These are phyloP conservation scores for Modicella reniformis DNA, from an alignment of 371 early-diverging fungal species.

Conservation along the genomic window DNA sequence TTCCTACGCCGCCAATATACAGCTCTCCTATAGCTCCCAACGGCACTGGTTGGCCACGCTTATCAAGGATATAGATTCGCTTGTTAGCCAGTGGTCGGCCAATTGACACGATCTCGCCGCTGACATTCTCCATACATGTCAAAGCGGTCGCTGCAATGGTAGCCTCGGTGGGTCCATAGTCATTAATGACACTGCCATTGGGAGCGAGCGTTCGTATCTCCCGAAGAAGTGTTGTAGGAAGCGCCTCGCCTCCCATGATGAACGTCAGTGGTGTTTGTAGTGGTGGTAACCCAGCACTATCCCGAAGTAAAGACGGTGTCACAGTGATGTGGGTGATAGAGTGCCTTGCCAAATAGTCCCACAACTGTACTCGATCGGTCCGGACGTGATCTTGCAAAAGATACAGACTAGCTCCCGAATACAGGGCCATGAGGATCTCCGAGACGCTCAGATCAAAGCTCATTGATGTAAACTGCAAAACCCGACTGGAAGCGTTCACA, in stretches of 20 bases:
- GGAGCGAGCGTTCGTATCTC: background rate
- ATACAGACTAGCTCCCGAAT: constrained; percentile 4
- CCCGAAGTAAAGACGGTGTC: constrained; percentile 10
- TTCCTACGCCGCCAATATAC: constrained; percentile 10
- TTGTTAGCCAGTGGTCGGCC: constrained; percentile 5
- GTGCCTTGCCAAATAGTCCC: background rate
- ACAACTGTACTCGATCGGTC: constrained; percentile 4
- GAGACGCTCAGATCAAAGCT: constrained; percentile 15
- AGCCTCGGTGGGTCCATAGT: constrained; percentile 52
- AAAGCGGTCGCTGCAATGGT: constrained; percentile 8
- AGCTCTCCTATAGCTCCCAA: constrained; percentile 32
- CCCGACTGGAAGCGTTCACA: background rate
- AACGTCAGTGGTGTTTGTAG: constrained; percentile 1
- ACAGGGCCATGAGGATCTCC: background rate
- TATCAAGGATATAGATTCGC: constrained; percentile 18
- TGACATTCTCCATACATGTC: background rate
- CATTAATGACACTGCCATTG: constrained; percentile 7
- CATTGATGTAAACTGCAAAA: constrained; percentile 11
- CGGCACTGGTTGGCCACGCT: constrained; percentile 18
- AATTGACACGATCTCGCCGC: constrained; percentile 4
- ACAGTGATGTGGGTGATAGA: constrained; percentile 8
- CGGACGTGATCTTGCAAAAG: background rate
- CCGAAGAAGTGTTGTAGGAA: background rate
- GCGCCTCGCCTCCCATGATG: constrained; percentile 3
- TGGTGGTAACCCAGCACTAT: background rate